Conservation (phyloP, 495 filamentous ascomycete genomes). For the Immersiella caudata region DNA sequence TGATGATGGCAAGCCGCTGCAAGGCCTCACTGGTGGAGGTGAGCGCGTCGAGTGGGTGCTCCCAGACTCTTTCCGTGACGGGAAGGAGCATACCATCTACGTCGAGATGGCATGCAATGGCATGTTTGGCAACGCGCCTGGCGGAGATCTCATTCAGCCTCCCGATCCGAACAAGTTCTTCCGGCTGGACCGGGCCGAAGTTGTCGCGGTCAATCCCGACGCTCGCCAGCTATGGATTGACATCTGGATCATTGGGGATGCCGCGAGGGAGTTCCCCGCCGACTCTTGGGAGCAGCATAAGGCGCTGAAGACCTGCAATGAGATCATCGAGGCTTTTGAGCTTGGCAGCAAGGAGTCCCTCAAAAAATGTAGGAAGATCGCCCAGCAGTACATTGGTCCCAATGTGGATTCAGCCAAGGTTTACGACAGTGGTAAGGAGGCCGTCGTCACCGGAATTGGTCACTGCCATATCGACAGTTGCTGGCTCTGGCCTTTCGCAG, state of each 20-base stretch:
- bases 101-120: slow-evolving; percentile 98
- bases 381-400: slow-evolving; percentile 76
- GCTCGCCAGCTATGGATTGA: slow-evolving; percentile 84
- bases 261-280: slow-evolving; percentile 75
- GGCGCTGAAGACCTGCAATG: slow-evolving; percentile 78
- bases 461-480: slow-evolving; percentile 98
- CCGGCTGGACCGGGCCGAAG: slow-evolving; percentile 74
- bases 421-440: slow-evolving; percentile 71
- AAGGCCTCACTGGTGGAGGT: slow-evolving; percentile 90
- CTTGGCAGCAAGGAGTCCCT: slow-evolving; percentile 77
- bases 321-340: slow-evolving; percentile 88
- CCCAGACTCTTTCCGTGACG: slow-evolving; percentile 77
- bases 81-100: slow-evolving; percentile 84
- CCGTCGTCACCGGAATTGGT: slow-evolving; percentile 84
- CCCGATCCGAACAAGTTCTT: slow-evolving; percentile 82
- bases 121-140: slow-evolving; percentile 94
- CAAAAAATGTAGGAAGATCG: slow-evolving; percentile 76
- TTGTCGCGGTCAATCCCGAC: slow-evolving; percentile 84
- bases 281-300: slow-evolving; percentile 86
- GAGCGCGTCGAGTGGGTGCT: slow-evolving; percentile 91
- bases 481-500: slow-evolving; percentile 99
- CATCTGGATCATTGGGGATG: slow-evolving; percentile 93
- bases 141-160: slow-evolving; percentile 86
- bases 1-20: slow-evolving; percentile 82
- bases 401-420: slow-evolving; percentile 81